Conservation (phyloP, 208 protist genomes). For the Wallacemonas rigidus region DNA sequence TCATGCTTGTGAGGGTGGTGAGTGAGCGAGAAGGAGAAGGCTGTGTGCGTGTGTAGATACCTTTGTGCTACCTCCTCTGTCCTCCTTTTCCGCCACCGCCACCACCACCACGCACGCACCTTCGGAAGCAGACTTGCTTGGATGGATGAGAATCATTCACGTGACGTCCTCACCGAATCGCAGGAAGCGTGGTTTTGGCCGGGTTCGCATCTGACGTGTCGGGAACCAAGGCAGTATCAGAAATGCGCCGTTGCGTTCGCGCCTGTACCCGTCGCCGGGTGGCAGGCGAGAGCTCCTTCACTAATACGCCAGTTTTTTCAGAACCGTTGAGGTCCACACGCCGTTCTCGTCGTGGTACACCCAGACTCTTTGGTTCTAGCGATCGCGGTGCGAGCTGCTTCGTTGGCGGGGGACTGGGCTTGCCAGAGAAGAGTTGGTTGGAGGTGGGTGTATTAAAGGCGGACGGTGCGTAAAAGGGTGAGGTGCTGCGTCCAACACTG, state of each 20-base stretch:
- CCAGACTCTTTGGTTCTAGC: constrained; percentile 9
- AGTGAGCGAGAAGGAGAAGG: too few species aligned
- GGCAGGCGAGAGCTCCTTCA: constrained; percentile 13
- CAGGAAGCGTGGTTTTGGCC: not conserved
- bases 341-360: not conserved
- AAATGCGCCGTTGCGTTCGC: constrained; percentile 1
- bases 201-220: constrained; percentile 9
- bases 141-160: too few species aligned
- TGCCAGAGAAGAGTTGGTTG: not conserved
- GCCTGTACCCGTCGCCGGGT: constrained; percentile 11
- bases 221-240: constrained; percentile 11
- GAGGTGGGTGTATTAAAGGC: constrained; percentile 1
- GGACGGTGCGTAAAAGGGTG: constrained; percentile 12
- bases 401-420: not conserved
- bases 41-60: too few species aligned
- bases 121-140: too few species aligned
- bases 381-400: not conserved
- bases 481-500: constrained; percentile 1
- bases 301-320: not conserved
- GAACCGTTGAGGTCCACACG: not conserved
- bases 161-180: not conserved
- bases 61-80: too few species aligned
- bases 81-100: too few species aligned
- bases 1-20: too few species aligned
- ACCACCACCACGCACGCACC: too few species aligned